Evolutionary conservation across 2,329 filamentous ascomycete species (phyloP).

Genomic region (Monosporascus sp.): DNA sequence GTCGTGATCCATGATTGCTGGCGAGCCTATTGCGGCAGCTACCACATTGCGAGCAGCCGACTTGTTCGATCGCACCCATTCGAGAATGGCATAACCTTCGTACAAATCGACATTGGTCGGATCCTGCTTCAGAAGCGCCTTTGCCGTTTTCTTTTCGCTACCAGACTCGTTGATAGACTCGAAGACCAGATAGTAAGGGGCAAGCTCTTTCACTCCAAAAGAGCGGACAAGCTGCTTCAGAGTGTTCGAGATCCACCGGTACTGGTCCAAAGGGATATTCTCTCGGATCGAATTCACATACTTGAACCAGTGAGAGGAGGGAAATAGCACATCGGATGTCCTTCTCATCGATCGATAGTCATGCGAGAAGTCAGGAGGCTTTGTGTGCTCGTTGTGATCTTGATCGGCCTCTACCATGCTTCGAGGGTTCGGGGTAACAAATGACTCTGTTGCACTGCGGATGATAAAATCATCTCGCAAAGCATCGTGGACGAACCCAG

Average conservation of each 20-base stretch:
- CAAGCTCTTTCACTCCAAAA: slow-evolving; percentile 46
- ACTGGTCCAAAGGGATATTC: slow-evolving; percentile 28
- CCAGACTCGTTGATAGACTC: slow-evolving; percentile 50
- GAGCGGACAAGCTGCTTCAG: slow-evolving; percentile 52
- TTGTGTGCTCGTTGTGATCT: slow-evolving; percentile 9
- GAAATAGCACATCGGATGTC: slow-evolving; percentile 47
- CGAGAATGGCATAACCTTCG: slow-evolving; percentile 71
- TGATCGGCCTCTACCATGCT: not conserved
- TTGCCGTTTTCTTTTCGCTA: slow-evolving; percentile 64
- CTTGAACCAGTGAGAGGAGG: slow-evolving; percentile 37
- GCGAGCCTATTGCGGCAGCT: slow-evolving; percentile 51
- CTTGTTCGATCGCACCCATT: slow-evolving; percentile 52
- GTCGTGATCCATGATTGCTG: slow-evolving; percentile 11
- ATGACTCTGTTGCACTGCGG: slow-evolving; percentile 25
- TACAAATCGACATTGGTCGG: slow-evolving; percentile 64
- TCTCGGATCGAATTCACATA: slow-evolving; percentile 25
- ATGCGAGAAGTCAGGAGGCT: slow-evolving; percentile 16
- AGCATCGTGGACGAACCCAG: slow-evolving; percentile 27
- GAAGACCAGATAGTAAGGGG: slow-evolving; percentile 66
- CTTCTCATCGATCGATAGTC: slow-evolving; percentile 18
- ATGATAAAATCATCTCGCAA: slow-evolving; percentile 47
- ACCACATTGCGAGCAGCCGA: slow-evolving; percentile 61
- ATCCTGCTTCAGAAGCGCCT: slow-evolving; percentile 63
- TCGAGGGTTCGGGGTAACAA: slow-evolving; percentile 12
- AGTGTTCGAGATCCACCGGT: slow-evolving; percentile 43